Evolutionary conservation across 805 yeast genomes (phyloP).

Genomic region (Kurtzmaniella cleridarum): DNA sequence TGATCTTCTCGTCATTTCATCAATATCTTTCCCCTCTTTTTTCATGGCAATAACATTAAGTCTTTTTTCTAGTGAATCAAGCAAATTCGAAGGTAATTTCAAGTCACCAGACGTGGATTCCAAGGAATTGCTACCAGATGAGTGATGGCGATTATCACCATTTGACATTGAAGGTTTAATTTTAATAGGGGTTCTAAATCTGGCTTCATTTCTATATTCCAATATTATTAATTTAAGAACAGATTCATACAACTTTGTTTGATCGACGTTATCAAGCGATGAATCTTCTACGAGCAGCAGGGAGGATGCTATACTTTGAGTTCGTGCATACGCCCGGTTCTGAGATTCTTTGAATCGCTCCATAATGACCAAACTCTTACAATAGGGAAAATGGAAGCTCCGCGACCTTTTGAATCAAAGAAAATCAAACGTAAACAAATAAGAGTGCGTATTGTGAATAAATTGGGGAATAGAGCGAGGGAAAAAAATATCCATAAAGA

Average conservation of each 20-base stretch:
- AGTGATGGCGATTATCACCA: conserved; percentile 2
- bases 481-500: too few relatives aligned
- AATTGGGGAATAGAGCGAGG: too few relatives aligned
- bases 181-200: conserved; percentile 40
- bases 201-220: conserved; percentile 59
- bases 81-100: conserved; percentile 34
- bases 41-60: conserved; percentile 45
- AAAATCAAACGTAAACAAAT: too few relatives aligned
- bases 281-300: conserved; percentile 14
- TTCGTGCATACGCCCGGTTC: conserved; percentile 7
- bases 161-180: neutral
- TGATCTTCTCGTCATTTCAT: conserved; percentile 51
- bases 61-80: conserved; percentile 32
- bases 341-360: too few relatives aligned
- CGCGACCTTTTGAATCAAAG: too few relatives aligned
- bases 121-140: neutral
- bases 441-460: too few relatives aligned
- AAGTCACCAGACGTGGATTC: conserved; percentile 15
- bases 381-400: too few relatives aligned
- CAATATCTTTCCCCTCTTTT: conserved; percentile 25
- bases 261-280: conserved; percentile 15
- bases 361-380: too few relatives aligned
- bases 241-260: conserved; percentile 40
- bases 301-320: conserved; percentile 22
- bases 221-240: conserved; percentile 52